Base-by-base conservation (phyloP, 1,284 basidiomycete genomes). In the Vanrija sp. region DNA sequence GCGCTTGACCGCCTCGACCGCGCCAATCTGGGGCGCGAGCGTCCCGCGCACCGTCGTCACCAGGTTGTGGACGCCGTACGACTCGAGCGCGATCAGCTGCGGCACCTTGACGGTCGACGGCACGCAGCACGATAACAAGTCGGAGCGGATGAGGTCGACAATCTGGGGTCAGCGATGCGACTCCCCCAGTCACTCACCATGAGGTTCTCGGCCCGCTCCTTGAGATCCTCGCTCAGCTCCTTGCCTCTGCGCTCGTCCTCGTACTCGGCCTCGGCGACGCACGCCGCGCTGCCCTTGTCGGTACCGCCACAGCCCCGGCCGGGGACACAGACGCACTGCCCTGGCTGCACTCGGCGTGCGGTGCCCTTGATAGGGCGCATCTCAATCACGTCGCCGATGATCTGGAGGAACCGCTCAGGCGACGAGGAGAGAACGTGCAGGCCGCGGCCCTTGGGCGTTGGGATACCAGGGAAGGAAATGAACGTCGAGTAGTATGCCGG, bases 311-410 rank as follows among this genome's bases (percentile, higher is more conserved):
- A 68, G 20, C 64, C 69, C 16, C 48, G 47, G 14, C 57, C 59
- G 12, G 49, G 38, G 4, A 16, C 48, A 49, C 72, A 73, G 7
- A 69, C 68, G 48, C 75, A 75, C 53, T 67, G 61, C 2, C 69
- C 71, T 19, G 58, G 58, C 51, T 67, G 70, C 10, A 75, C 65
- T 31, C 75, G 56, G 49, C 54, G 65, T 41, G 62, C 56, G 0
- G 92, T 98, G 6, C 95, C 95, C 70, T 98, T 98, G 76, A 98
- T 98, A 1, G 94, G 94, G 49, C 93, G 88, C 70, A 97, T 83
- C 75, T 96, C 89, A 65, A 88, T 77, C 25, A 61, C 47, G 42
- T 57, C 54, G 8, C 38, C 50, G 8, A 41, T 49, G 61, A 86
- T 90, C n/a, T 88, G 88, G 23, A 98, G 79, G 76, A 98, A 98